Percentiles rank a stretch among this genome's conserved stretches.
Conservation (phyloP, 371 early-diverging fungal genomes). For the Mitosporidium daphniae region DNA sequence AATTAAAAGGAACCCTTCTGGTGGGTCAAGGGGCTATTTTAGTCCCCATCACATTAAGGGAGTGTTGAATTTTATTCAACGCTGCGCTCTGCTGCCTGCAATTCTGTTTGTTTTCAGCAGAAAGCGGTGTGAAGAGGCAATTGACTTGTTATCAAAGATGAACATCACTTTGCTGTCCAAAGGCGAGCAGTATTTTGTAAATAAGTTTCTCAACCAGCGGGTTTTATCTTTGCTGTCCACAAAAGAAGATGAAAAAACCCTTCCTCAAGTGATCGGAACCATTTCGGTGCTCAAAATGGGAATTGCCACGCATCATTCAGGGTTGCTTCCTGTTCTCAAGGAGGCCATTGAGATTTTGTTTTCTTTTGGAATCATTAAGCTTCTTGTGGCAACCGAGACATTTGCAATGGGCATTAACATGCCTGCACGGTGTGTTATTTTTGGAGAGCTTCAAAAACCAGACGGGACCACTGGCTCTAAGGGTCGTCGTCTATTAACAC, state of each 20-base stretch:
- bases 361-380: slow-evolving; percentile 50
- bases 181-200: neutral
- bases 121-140: slow-evolving; percentile 75
- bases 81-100: slow-evolving; percentile 51
- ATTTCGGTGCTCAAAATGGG: slow-evolving; percentile 45
- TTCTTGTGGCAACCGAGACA: slow-evolving; percentile 68
- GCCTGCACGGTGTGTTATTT: slow-evolving; percentile 80
- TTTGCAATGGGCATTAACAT: slow-evolving; percentile 97
- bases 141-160: slow-evolving; percentile 24
- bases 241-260: slow-evolving; percentile 17
- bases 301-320: slow-evolving; percentile 87
- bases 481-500: slow-evolving; percentile 1
- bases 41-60: too few relatives aligned
- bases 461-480: slow-evolving; percentile 54
- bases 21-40: too few relatives aligned
- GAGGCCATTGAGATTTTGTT: slow-evolving; percentile 84
- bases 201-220: slow-evolving; percentile 1
- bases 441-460: slow-evolving; percentile 56
- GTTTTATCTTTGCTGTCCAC: slow-evolving; percentile 1
- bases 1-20: too few relatives aligned
- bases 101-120: slow-evolving; percentile 88
- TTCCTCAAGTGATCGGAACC: slow-evolving; percentile 65
- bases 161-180: slow-evolving; percentile 6
- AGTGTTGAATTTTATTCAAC: too few relatives aligned
- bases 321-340: slow-evolving; percentile 83